Evolutionary conservation across 2,329 filamentous ascomycete genomes (phyloP).

Genomic region (Aspergillus uvarum): DNA sequence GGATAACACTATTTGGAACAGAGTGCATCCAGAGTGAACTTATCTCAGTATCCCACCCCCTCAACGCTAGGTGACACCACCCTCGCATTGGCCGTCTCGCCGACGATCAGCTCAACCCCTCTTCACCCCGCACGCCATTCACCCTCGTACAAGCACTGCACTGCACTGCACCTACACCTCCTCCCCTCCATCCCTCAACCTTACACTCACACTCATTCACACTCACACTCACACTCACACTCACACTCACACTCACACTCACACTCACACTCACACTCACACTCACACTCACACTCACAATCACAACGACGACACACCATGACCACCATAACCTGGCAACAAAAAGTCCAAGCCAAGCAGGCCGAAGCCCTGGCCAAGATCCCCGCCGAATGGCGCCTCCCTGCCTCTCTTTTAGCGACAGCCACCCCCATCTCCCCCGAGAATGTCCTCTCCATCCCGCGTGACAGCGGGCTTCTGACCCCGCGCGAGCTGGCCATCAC

Average conservation of each 20-base stretch:
- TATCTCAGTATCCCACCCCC: too few relatives aligned
- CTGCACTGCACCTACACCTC: too few relatives aligned
- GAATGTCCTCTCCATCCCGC: not conserved
- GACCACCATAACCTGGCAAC: slow-evolving; percentile 13
- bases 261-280: not conserved
- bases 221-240: not conserved
- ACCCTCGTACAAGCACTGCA: too few relatives aligned
- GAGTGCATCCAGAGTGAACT: too few relatives aligned
- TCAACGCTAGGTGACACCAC: too few relatives aligned
- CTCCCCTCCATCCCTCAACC: not conserved
- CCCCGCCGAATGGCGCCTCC: slow-evolving; percentile 32
- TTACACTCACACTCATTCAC: not conserved
- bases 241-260: not conserved
- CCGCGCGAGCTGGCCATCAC: slow-evolving; percentile 53
- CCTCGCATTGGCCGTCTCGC: not conserved
- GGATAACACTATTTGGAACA: accelerated
- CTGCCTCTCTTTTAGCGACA: not conserved
- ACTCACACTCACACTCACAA: not conserved
- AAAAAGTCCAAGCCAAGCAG: slow-evolving; percentile 22
- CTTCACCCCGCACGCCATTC: not conserved
- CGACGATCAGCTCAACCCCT: not conserved
- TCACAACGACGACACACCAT: not conserved
- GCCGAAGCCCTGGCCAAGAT: slow-evolving; percentile 29
- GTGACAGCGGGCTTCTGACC: slow-evolving; percentile 44
- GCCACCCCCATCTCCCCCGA: not conserved